A percentile compares a stretch with the other conserved stretches of the same genome.
phyloP scores from a whole-genome alignment of 352 stramenopile species.

The Globisporangium barbulae region DNA sequence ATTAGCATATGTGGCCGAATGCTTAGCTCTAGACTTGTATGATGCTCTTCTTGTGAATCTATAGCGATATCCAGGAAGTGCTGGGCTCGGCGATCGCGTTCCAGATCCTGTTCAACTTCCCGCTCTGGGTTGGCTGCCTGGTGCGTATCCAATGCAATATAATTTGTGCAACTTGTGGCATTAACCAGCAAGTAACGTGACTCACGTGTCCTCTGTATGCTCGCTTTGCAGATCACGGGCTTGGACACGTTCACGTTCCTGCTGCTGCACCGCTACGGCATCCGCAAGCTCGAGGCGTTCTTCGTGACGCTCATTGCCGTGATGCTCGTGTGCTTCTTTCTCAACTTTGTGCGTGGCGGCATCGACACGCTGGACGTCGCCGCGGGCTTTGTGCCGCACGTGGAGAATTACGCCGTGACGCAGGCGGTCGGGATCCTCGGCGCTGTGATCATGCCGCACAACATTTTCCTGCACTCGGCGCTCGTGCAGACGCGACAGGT shows the following conservation, averaged over 20 bases:
- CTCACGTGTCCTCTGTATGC: conserved; percentile 1
- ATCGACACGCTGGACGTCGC: conserved; percentile 64
- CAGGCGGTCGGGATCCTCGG: conserved; percentile 91
- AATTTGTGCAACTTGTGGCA: too few species aligned
- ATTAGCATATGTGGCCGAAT: neutral
- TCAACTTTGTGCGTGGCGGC: conserved; percentile 86
- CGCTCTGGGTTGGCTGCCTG: conserved; percentile 89
- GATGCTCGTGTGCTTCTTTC: conserved; percentile 93
- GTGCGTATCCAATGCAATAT: conserved; percentile 14
- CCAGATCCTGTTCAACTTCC: conserved; percentile 87
- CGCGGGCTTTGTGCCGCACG: conserved; percentile 76
- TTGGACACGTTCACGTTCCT: conserved; percentile 95
- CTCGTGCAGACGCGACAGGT: conserved; percentile 68
- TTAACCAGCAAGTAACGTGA: neutral
- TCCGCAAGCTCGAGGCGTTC: conserved; percentile 92
- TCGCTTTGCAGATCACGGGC: conserved; percentile 45
- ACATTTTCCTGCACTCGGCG: conserved; percentile 91
- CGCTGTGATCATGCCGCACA: conserved; percentile 94
- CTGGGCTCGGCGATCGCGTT: conserved; percentile 91
- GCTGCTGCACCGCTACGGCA: conserved; percentile 89
- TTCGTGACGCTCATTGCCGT: conserved; percentile 91
- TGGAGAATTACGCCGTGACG: conserved; percentile 73
- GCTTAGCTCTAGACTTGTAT: neutral
- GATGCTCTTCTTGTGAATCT: neutral
- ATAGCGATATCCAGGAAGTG: conserved; percentile 90